Base-by-base conservation (phyloP, 768 basidiomycete genomes). In the Melanogaster broomeanus region DNA sequence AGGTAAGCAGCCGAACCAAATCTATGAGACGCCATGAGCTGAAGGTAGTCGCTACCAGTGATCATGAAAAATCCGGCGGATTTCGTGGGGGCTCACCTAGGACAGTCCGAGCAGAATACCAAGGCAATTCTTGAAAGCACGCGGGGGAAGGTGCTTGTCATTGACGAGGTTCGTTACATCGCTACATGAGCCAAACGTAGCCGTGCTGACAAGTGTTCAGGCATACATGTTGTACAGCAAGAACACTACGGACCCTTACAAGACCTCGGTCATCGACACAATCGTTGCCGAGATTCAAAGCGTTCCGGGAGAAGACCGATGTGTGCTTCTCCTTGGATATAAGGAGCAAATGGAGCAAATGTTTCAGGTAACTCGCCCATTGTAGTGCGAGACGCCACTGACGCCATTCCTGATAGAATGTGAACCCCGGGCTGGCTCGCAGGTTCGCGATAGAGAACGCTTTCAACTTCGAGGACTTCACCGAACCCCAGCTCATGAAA, bases 251-350 rank as follows among this genome's bases (percentile, higher is more conserved):
- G 83, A 88, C 55, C 64, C 72, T 0, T 88, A 69, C 67, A 87
- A 86, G 59, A 85, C 82, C 5, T 75, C 85, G 1, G 87, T 88
- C 35, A 84, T 88, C 42, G 87, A 88, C 56, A 87, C 87, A 2
- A 80, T 88, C 38, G 86, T 88, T 0, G 85, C 87, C 0, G 87
- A 88, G 63, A 80, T 88, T 3, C 87, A 88, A 60, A 84, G 77
- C 47, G 76, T 77, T 0, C 83, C 83, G 0, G 85, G 87, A 0
- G 87, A 88, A 54, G 87, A 88, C 59, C 76, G 85, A 3, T 86
- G 84, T 46, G 83, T 88, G 1, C 70, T 88, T 28, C 62, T 88
- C 24, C 61, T 86, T 2, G 87, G 87, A 8, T 88, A 88, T 63
- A 80, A 82, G 49, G 73, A 79, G 1, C 73, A 87, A 58, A 88